These are phyloP conservation scores for Penicillium griseofulvum DNA, from an alignment of 2,329 filamentous ascomycete species.

Conservation along the genomic window DNA sequence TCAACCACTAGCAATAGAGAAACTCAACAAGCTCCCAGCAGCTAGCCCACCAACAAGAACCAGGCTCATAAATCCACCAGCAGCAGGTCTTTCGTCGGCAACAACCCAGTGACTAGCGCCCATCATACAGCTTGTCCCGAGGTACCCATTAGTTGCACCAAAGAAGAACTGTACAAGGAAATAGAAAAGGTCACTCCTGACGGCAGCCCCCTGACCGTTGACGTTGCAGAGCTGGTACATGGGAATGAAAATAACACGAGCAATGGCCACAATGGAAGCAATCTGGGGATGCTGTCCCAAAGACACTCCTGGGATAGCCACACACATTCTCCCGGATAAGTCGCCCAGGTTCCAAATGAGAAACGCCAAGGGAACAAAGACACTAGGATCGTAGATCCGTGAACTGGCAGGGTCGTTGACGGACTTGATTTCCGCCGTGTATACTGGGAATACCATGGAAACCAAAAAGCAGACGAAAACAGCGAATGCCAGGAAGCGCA, in stretches of 20 bases:
- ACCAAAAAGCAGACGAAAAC: slow-evolving; percentile 77
- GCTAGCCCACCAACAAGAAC: slow-evolving; percentile 83
- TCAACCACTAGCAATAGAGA: slow-evolving; percentile 57
- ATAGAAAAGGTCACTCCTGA: slow-evolving; percentile 85
- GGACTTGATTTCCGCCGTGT: slow-evolving; percentile 68
- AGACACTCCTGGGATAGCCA: slow-evolving; percentile 56
- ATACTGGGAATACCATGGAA: slow-evolving; percentile 95
- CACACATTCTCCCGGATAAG: slow-evolving; percentile 69
- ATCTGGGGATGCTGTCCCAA: slow-evolving; percentile 62
- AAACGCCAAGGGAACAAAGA: slow-evolving; percentile 87
- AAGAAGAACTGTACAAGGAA: slow-evolving; percentile 81
- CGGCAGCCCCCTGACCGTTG: slow-evolving; percentile 66
- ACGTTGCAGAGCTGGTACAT: slow-evolving; percentile 91
- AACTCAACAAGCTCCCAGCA: slow-evolving; percentile 84
- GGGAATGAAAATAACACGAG: slow-evolving; percentile 70
- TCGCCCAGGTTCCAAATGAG: slow-evolving; percentile 94
- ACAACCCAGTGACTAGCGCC: slow-evolving; percentile 78
- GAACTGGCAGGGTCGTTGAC: slow-evolving; percentile 41
- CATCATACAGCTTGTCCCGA: slow-evolving; percentile 90
- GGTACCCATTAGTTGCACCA: slow-evolving; percentile 80
- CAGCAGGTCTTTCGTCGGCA: slow-evolving; percentile 77
- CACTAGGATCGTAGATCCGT: slow-evolving; percentile 64
- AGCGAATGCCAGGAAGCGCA: slow-evolving; percentile 73
- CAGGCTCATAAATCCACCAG: slow-evolving; percentile 90
- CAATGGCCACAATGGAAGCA: slow-evolving; percentile 66